Base-by-base conservation (phyloP, 306 rosid species). In the Quercus agrifolia region DNA sequence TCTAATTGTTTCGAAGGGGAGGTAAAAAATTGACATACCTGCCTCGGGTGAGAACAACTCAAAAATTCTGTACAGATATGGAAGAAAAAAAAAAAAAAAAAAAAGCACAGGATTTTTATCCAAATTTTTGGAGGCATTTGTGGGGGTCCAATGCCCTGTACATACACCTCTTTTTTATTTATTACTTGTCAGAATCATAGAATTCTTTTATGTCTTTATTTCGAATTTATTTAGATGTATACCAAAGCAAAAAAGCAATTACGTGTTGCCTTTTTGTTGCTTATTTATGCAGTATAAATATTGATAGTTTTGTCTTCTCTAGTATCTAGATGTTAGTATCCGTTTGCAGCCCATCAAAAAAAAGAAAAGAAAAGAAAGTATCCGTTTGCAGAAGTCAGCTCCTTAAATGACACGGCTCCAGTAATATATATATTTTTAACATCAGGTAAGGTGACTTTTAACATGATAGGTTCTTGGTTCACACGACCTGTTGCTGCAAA, bases 81-180 rank as follows among this genome's bases (percentile, higher is more conserved):
- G 68, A 84, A 61, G 78, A 76, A 78, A 8, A 0, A 6, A 8
- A 8, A 41, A 38, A 33, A 31, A 38, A 38, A 38, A 38, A 41
- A 49, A 49, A 81, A 80, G 71, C 80, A 78, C 74, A 63, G 68
- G 75, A 80, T 79, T 84, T 78, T 46, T 70, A 35, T 52, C n/a
- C 64, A 68, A 74, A 74, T 35, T 56, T 56, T 78, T 82, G 73
- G 80, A 58, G 73, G 79, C 83, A 70, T 77, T 72, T 78, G 76
- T 80, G 78, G 83, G 67, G 68, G 80, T 83, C 84, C 51, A 77
- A 81, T 83, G 89, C 83, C 83, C 33, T 77, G 89, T 83, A 83
- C 82, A 86, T 84, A 59, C 75, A 52, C 56, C 19, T 59, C 12
- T 8, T 59, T 6, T 59, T 21, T 58, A 57, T 41, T 41, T 1